Evolutionary conservation across 1,284 basidiomycete species (phyloP), one percentile per base, ranked within the genome.

Genomic region (Puccinia hordei): DNA sequence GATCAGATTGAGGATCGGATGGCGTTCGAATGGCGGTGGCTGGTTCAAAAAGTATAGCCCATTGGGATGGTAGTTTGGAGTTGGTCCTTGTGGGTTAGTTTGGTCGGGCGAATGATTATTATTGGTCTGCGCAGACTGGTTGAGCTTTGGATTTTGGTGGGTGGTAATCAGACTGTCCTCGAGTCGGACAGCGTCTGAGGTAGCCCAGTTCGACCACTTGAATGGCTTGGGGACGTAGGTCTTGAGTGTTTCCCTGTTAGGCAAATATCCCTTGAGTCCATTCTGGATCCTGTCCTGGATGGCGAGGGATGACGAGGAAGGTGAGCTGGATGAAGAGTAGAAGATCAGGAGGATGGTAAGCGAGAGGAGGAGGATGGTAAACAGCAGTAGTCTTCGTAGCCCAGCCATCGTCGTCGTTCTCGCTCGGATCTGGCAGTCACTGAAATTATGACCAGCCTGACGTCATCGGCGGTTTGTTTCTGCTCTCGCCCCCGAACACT

Each of bases 181-280:
- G n/a, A 80, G 69, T 35, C 33, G 27, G 41, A 65, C 27, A 0
- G 68, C 59, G 24, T 80, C 78, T 1, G 68, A 63, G 33, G 59
- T 61, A 17, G 17, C 27, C 78, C 78, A 80, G 63, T 73, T 73
- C 8, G 78, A 80, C 78, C 71, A 80, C 12, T 73, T 65, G 71
- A 80, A 80, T 73, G 55, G 24, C 9, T 80, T 33, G 33, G 77
- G 77, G 0, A 80, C 51, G 22, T 65, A 71, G 10, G 46, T 71
- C 44, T 72, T 79, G 49, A 73, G 49, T 2, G 71, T 73, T 8
- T 73, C 53, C 15, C 33, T 55, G 33, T 35, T 73, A n/a, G 71
- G 71, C n/a, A 73, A 35, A 44, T 38, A 73, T n/a, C 53, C 71
- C n/a, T 35, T 53, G n/a, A 46, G 44, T 72, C n/a, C n/a, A 35